A percentile compares a stretch with the other conserved stretches of the same genome.
phyloP scores from a whole-genome alignment of 208 protist genomes.

The Leptomonas seymouri region DNA sequence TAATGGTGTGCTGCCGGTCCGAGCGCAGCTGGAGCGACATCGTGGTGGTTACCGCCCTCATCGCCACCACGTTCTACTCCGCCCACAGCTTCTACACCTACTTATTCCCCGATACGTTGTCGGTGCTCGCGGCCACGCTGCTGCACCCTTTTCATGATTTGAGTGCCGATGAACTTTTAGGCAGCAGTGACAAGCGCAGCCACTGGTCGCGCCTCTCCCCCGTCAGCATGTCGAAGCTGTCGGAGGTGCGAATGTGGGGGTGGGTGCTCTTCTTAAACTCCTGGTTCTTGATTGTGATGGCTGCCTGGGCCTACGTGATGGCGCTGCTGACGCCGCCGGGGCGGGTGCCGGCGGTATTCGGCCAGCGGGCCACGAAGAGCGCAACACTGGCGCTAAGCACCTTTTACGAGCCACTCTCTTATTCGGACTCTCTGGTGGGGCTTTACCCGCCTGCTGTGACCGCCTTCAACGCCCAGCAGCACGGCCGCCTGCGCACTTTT shows the following conservation, averaged over 20 bases:
- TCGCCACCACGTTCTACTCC: slow-evolving; percentile 71
- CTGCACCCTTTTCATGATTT: slow-evolving; percentile 29
- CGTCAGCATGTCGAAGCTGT: slow-evolving; percentile 9
- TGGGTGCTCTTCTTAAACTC: slow-evolving; percentile 71
- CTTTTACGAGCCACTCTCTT: slow-evolving; percentile 66
- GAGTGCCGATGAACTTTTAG: slow-evolving; percentile 17
- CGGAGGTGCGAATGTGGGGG: slow-evolving; percentile 32
- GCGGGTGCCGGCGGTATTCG: slow-evolving; percentile 71
- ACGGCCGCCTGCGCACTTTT: slow-evolving; percentile 33
- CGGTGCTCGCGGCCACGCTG: slow-evolving; percentile 28
- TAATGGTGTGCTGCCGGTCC: slow-evolving; percentile 31
- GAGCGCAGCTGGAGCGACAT: slow-evolving; percentile 55
- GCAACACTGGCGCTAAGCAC: slow-evolving; percentile 63
- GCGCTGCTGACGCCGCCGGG: slow-evolving; percentile 72
- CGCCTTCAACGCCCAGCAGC: slow-evolving; percentile 21
- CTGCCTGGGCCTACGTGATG: slow-evolving; percentile 74
- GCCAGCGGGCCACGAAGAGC: slow-evolving; percentile 63
- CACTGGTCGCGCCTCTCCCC: slow-evolving; percentile 24
- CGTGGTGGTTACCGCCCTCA: slow-evolving; percentile 54
- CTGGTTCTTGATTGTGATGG: slow-evolving; percentile 59
- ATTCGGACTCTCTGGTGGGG: slow-evolving; percentile 13
- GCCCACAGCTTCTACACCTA: slow-evolving; percentile 76
- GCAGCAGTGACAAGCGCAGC: neutral
- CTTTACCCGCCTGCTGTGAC: slow-evolving; percentile 28
- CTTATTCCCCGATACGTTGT: slow-evolving; percentile 69